Evolutionary conservation across 1,284 basidiomycete species (phyloP), one percentile per base, ranked within the genome.

Genomic region (Malassezia japonica): DNA sequence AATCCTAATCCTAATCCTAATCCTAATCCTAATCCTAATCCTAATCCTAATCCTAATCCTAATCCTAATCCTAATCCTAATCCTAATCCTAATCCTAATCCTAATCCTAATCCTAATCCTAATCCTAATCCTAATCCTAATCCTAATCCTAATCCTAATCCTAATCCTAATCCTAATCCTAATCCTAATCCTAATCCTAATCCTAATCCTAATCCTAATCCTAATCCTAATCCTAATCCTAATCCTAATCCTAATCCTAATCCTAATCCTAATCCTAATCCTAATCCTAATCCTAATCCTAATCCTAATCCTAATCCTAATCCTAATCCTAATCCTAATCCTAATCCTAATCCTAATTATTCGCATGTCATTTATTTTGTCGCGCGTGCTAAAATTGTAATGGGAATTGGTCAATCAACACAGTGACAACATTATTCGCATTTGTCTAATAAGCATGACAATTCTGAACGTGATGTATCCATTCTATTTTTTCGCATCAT

Each of bases 271-370:
- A 36, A 46, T 15, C 43, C 50, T 52, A 46, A 52, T 43, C 43
- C 50, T 52, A 46, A 52, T 43, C 43, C 50, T 52, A 46, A 52
- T 43, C 45, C 50, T 52, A 46, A 52, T 43, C 43, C 50, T 52
- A 46, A 52, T 43, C 45, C 50, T 52, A 46, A 52, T 43, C 43
- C 50, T 46, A 46, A 40, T 39, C 42, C 39, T 41, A 41, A 43
- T 23, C 41, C 50, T 52, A 46, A 52, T 43, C 43, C 50, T 46
- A 46, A 40, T 42, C 42, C 50, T 51, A 46, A 47, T 43, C 43
- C 50, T 52, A 46, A 46, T 40, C 43, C 49, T 52, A 46, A 46
- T 41, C 44, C 44, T 46, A 44, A 6, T 53, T 48, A 50, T 7
- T 13, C 27, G 10, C 18, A 27, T 16, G 20, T 12, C 9, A n/a